Conservation (phyloP, 768 basidiomycete genomes). For the Cystofilobasidium capitatum region DNA sequence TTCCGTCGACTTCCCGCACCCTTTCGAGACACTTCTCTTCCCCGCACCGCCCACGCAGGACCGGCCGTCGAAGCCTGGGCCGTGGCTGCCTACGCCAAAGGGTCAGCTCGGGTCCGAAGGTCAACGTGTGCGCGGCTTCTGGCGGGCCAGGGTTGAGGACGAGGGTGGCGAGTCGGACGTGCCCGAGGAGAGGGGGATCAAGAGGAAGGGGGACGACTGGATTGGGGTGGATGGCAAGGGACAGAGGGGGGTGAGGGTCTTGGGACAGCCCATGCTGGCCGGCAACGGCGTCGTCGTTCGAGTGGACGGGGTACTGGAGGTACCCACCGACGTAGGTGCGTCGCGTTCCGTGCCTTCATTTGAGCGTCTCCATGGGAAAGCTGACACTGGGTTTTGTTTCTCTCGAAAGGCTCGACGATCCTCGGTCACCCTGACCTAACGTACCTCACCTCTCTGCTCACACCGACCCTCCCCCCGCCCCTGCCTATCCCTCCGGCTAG, state of each 20-base stretch:
- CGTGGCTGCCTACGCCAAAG: conserved; percentile 68
- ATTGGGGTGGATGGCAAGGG: conserved; percentile 58
- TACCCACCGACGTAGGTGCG: conserved; percentile 15
- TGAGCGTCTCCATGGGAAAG: background rate
- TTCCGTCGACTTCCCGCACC: conserved; percentile 31
- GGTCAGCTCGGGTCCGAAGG: conserved; percentile 71
- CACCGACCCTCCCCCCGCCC: conserved; percentile 42
- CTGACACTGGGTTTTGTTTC: background rate
- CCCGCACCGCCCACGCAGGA: conserved; percentile 29
- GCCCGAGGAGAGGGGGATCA: conserved; percentile 41
- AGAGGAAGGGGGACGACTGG: conserved; percentile 10
- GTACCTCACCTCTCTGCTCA: conserved; percentile 8
- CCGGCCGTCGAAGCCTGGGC: conserved; percentile 50
- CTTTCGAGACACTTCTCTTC: conserved; percentile 37
- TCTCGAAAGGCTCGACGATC: background rate
- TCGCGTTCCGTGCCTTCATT: background rate
- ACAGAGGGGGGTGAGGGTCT: conserved; percentile 50
- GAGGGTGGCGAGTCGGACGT: conserved; percentile 36
- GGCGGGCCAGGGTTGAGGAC: conserved; percentile 44
- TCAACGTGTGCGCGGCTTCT: conserved; percentile 53
- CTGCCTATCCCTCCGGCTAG: conserved; percentile 32
- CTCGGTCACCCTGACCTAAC: conserved; percentile 6
- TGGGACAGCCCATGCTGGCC: background rate
- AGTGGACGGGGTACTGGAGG: conserved; percentile 17
- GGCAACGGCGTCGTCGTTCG: conserved; percentile 16